Evolutionary conservation across 2,329 filamentous ascomycete genomes (phyloP), one percentile per base, ranked within the genome.

Genomic region (Stachybotrys chlorohalonatus): DNA sequence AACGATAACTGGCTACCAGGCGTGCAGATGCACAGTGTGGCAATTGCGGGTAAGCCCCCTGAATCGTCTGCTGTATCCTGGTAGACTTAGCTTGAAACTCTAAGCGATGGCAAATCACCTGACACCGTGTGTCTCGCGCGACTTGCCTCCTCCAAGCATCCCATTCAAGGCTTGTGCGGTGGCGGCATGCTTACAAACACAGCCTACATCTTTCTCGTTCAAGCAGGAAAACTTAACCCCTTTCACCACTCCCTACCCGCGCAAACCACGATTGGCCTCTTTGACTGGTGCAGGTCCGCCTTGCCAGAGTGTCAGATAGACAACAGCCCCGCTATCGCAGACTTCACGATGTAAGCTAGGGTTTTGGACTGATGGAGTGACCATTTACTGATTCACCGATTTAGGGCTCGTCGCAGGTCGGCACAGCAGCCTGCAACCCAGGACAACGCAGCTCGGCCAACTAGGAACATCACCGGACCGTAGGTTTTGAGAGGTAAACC

Each of bases 391-490:
- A 24, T 24, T 24, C 4, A 2, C 24, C 24, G 24, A 24, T 24
- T 24, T 4, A 42, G 36, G 36, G 36, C 36, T 13, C 36, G 36
- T 9, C 36, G 24, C 24, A 24, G 13, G 13, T 42, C 36, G 36
- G 8, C 13, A 13, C 36, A 13, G 36, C 36, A 42, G 13, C 8
- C 8, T 42, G 13, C 36, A 42, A 13, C 2, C 36, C 36, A 42
- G 36, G 13, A 42, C 13, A 42, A 42, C 36, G 54, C 51, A 51
- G 54, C 53, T n/a, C 62, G 64, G 31, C 62, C 60, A 49, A 58
- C 54, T 31, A 66, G 70, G 49, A 67, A 70, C 45, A 70, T 74
- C 31, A 70, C 67, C 11, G 72, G 72, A 36, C 72, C 72, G 71
- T 74, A 62, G 62, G 72, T 58, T 30, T 17, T 45, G 7, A 32